phyloP scores from a whole-genome alignment of 1,284 basidiomycete genomes.

The Ustilago cynodontis region DNA sequence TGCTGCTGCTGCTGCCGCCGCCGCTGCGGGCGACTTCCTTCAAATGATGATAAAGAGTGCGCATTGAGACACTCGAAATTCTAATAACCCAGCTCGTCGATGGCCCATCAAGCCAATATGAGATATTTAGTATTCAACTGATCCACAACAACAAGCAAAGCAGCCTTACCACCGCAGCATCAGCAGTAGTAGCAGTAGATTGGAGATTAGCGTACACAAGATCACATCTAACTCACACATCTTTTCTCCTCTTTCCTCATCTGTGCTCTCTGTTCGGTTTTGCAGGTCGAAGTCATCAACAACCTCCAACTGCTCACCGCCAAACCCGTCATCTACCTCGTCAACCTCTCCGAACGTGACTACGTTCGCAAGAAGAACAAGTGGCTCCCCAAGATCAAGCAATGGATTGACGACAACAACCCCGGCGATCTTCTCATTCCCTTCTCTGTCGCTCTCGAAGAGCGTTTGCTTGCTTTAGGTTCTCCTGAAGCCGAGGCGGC shows the following conservation, averaged over 20 bases:
- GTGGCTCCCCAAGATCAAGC: conserved; percentile 98
- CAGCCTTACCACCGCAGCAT: conserved; percentile 4
- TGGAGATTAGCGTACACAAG: not conserved
- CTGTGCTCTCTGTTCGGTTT: not conserved
- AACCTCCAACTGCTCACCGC: conserved; percentile 90
- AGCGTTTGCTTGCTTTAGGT: conserved; percentile 78
- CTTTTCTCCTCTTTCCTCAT: not conserved
- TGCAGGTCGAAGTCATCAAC: conserved; percentile 95
- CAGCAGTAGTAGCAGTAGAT: conserved; percentile 14
- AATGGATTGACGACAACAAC: conserved; percentile 97
- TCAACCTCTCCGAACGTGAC: conserved; percentile 96
- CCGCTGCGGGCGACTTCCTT: too few species aligned
- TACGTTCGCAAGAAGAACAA: conserved; percentile 99
- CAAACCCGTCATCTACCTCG: conserved; percentile 97
- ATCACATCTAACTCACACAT: not conserved
- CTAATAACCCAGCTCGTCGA: conserved; percentile 78
- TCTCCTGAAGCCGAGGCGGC: conserved; percentile 62
- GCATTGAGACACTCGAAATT: conserved; percentile 74
- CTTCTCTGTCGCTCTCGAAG: conserved; percentile 95
- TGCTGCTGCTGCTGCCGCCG: not conserved
- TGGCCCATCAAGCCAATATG: conserved; percentile 74
- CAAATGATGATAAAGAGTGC: conserved; percentile 82
- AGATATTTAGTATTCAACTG: conserved; percentile 63
- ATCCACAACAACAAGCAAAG: conserved; percentile 18
- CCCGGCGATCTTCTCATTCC: conserved; percentile 95